A percentile compares a stretch with the other conserved stretches of the same genome.
These are phyloP conservation scores for Metarhizium guizhouense DNA, from an alignment of 2,329 filamentous ascomycete species.

Conservation along the genomic window DNA sequence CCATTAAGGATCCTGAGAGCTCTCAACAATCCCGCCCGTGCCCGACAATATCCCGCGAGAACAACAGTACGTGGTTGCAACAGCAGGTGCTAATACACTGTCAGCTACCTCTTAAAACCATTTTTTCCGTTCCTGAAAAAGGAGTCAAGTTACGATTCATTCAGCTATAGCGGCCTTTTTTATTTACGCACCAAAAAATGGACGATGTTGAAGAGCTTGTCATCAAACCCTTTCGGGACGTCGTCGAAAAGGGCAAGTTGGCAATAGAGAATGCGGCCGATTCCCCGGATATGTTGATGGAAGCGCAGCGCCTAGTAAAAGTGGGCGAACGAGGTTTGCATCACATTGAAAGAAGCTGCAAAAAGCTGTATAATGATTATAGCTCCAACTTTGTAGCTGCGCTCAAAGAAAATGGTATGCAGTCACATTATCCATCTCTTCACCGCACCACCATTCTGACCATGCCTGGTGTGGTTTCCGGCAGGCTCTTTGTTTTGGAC, in stretches of 20 bases:
- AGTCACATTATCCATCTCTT: background rate
- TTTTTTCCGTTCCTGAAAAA: background rate
- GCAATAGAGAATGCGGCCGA: constrained; percentile 39
- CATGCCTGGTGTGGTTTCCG: background rate
- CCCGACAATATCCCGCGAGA: background rate
- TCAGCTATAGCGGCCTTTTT: background rate
- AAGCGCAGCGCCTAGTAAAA: constrained; percentile 36
- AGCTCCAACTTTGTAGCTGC: constrained; percentile 39
- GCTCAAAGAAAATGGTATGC: constrained; percentile 45
- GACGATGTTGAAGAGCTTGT: constrained; percentile 34
- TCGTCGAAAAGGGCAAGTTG: constrained; percentile 40
- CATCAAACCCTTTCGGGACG: constrained; percentile 41
- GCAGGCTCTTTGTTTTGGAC: background rate
- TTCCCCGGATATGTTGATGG: constrained; percentile 37
- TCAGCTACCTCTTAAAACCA: background rate
- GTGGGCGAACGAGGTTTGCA: constrained; percentile 41
- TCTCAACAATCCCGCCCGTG: background rate
- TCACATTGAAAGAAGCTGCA: constrained; percentile 42
- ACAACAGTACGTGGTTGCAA: background rate
- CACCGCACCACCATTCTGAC: background rate
- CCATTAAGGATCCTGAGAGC: background rate
- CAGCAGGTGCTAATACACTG: background rate
- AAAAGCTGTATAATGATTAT: constrained; percentile 38
- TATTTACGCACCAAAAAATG: constrained; percentile 18
- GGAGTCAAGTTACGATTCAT: background rate